These are phyloP conservation scores for Blepharisma japonicum DNA, from an alignment of 73 alveolate species.

Conservation along the genomic window DNA sequence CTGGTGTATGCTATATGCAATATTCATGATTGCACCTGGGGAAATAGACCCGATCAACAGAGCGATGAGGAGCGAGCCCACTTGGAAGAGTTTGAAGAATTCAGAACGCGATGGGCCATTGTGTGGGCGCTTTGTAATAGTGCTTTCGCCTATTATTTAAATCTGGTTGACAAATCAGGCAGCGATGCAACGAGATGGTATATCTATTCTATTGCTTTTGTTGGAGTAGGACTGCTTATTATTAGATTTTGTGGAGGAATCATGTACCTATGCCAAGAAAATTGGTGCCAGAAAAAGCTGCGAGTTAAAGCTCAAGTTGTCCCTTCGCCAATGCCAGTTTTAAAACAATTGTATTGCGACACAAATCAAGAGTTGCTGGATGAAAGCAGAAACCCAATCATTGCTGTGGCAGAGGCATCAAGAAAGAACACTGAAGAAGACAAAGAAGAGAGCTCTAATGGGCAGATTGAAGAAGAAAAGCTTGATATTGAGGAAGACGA, in stretches of 20 bases:
- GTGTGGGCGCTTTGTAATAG: conserved; percentile 19
- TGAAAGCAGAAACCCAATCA: too few relatives aligned
- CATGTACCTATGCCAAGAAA: too few relatives aligned
- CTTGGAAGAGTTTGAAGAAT: conserved; percentile 22
- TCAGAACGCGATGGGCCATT: conserved; percentile 11
- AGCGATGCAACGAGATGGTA: background rate
- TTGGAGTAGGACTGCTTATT: background rate
- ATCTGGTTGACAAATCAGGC: background rate
- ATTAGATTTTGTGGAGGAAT: background rate
- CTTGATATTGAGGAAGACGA: too few relatives aligned
- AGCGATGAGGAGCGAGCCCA: background rate
- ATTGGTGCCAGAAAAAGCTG: too few relatives aligned
- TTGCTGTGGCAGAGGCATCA: too few relatives aligned
- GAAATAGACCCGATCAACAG: conserved; percentile 6
- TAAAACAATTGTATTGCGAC: too few relatives aligned
- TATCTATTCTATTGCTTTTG: background rate
- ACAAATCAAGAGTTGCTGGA: too few relatives aligned
- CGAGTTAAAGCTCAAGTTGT: too few relatives aligned
- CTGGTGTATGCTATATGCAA: conserved; percentile 25
- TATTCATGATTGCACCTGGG: conserved; percentile 32
- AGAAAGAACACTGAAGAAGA: too few relatives aligned
- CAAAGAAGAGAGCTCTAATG: too few relatives aligned
- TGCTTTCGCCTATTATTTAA: conserved; percentile 1
- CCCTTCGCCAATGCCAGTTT: too few relatives aligned
- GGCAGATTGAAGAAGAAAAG: too few relatives aligned